Evolutionary conservation across 2,329 filamentous ascomycete species (phyloP), one percentile per base, ranked within the genome.

Genomic region (Xylariaceae sp.): DNA sequence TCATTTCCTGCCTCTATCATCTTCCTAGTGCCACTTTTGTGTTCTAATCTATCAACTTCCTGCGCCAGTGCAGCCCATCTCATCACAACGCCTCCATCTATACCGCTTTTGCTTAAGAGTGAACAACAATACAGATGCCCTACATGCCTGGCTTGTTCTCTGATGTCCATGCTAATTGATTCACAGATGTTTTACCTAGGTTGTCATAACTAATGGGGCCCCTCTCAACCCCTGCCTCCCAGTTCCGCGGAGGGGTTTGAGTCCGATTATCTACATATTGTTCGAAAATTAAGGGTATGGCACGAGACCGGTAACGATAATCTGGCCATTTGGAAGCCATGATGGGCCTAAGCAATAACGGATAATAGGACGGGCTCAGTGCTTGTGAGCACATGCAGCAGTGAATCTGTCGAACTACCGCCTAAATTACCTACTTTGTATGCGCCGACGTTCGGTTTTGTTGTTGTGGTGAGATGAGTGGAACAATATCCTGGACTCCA

Each of bases 21-120:
- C 51, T 55, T 34, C 35, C 53, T 23, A 15, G 61, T 63, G 61
- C 17, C 53, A 48, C 53, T 18, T 11, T 44, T 44, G 54, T 57
- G 51, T 59, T 58, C 37, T 55, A 53, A 44, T 35, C 39, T 39
- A 30, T 34, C 54, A 18, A 37, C 23, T 42, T 10, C 18, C 15
- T 18, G 51, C 42, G 23, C 34, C 49, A 50, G 37, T n/a, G 15
- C 34, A 11, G 10, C 23, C 9, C 23, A 45, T 50, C 48, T 17
- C 37, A 37, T 53, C 39, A 5, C 30, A 17, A 34, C 11, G 23
- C 52, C 44, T 35, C n/a, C 8, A 54, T 45, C 45, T 51, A n/a
- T 15, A 55, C 44, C n/a, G 15, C 23, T 18, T 48, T 18, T 48
- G 4, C 34, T 48, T 39, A 15, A 51, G 34, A 53, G n/a, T 45